These are phyloP conservation scores for Prunus campanulata DNA, from an alignment of 306 rosid species.

Conservation along the genomic window DNA sequence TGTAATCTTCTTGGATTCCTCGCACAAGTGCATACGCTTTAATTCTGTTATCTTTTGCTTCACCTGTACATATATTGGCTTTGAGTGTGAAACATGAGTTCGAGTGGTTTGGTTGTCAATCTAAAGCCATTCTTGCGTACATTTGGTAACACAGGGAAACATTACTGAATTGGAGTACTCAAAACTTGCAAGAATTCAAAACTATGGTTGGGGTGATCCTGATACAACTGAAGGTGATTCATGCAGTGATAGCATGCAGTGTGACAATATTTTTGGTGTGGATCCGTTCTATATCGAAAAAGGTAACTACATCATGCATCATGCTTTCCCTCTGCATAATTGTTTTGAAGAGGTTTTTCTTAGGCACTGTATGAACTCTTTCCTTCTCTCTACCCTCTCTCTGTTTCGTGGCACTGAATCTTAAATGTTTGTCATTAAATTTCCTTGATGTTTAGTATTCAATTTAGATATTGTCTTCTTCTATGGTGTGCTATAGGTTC, in stretches of 20 bases:
- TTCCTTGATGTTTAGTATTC: neutral
- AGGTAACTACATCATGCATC: constrained; percentile 41
- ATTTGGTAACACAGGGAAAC: constrained; percentile 45
- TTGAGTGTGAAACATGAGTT: neutral
- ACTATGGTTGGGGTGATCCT: constrained; percentile 73
- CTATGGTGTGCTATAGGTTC: constrained; percentile 38
- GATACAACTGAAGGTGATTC: constrained; percentile 30
- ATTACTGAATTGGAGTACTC: constrained; percentile 28
- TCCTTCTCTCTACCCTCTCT: neutral
- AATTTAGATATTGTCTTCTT: neutral
- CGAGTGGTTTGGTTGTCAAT: neutral
- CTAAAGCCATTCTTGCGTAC: neutral
- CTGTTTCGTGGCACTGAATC: neutral
- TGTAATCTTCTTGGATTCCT: neutral
- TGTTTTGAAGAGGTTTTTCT: neutral
- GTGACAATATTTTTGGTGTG: constrained; percentile 57
- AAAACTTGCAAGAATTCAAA: constrained; percentile 55
- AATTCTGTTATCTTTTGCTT: neutral
- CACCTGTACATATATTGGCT: neutral
- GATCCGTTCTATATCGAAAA: constrained; percentile 71
- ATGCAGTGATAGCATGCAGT: constrained; percentile 30
- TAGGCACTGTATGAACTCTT: neutral
- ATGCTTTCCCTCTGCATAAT: neutral
- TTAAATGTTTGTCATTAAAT: neutral
- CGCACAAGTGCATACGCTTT: neutral